Evolutionary conservation across 106 monocot genomes (phyloP).

Genomic region (Triglochin maritima): DNA sequence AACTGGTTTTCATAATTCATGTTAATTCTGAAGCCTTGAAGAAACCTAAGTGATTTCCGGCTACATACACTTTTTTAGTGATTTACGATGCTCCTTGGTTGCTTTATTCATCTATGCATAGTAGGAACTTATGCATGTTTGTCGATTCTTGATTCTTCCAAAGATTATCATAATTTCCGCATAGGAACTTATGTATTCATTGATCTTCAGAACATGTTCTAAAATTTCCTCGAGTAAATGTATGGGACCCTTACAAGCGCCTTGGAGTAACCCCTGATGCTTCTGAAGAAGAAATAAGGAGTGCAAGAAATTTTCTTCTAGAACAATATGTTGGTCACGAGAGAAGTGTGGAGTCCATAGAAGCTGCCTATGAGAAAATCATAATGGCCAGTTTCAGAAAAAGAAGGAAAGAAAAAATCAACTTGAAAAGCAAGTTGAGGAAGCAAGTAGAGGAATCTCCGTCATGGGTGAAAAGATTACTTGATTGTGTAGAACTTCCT

Average conservation of each 20-base stretch:
- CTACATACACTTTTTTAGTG: too few species aligned
- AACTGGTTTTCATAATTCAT: too few species aligned
- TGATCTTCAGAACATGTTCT: conserved; percentile 34
- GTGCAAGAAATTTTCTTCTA: conserved; percentile 80
- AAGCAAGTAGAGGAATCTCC: conserved; percentile 90
- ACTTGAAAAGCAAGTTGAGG: conserved; percentile 71
- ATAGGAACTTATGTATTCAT: too few species aligned
- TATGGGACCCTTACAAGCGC: conserved; percentile 87
- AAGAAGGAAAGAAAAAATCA: conserved; percentile 85
- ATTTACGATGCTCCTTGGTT: too few species aligned
- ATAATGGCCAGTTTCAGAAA: conserved; percentile 71
- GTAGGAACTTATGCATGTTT: too few species aligned
- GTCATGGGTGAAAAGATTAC: conserved; percentile 72
- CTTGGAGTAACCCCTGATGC: conserved; percentile 79
- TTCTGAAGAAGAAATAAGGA: conserved; percentile 84
- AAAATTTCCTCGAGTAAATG: conserved; percentile 64
- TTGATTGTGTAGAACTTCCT: conserved; percentile 71
- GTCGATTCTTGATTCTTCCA: too few species aligned
- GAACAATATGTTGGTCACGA: conserved; percentile 82
- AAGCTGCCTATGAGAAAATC: conserved; percentile 91
- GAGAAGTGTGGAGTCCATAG: conserved; percentile 70
- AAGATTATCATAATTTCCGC: too few species aligned
- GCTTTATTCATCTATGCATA: too few species aligned
- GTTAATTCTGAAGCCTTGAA: too few species aligned
- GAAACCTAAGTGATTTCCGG: too few species aligned